Conservation (phyloP, 2,329 filamentous ascomycete genomes). For the Scedosporium dehoogii region DNA sequence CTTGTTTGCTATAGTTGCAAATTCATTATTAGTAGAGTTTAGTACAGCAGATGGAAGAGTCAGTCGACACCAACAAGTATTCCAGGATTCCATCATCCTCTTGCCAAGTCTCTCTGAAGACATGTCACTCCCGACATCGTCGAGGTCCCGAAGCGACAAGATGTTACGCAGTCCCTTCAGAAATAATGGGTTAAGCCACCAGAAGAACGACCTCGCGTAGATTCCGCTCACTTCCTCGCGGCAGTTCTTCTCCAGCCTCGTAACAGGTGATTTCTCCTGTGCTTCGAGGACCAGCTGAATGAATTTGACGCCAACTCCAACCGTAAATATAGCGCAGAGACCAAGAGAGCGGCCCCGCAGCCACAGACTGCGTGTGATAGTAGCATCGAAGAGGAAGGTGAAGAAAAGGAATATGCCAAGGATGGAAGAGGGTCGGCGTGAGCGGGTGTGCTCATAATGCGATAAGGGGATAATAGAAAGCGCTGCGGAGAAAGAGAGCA, state of each 20-base stretch:
- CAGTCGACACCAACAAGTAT: not conserved
- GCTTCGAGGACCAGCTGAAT: not conserved
- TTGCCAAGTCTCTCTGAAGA: not conserved
- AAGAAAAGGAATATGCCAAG: conserved; percentile 19
- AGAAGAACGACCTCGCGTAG: conserved; percentile 14
- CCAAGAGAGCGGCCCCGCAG: conserved; percentile 11
- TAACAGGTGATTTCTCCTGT: not conserved
- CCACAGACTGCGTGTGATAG: conserved; percentile 21
- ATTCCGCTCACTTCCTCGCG: not conserved
- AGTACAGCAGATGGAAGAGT: not conserved
- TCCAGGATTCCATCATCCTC: not conserved
- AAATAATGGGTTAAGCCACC: conserved; percentile 23
- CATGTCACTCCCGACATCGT: conserved; percentile 9
- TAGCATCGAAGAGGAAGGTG: conserved; percentile 20
- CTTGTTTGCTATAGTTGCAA: not conserved
- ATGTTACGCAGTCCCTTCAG: conserved; percentile 12
- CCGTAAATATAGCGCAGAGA: not conserved
- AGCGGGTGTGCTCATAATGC: conserved; percentile 20
- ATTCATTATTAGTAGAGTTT: not conserved
- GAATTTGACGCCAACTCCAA: not conserved
- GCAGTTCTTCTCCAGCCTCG: not conserved
- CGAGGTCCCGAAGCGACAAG: conserved; percentile 10
- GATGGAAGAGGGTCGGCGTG: conserved; percentile 20
- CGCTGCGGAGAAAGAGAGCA: conserved; percentile 13
- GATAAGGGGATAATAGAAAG: conserved; percentile 17